Conservation (phyloP, 106 monocot species). For the Alisma plantagoaquatica region DNA sequence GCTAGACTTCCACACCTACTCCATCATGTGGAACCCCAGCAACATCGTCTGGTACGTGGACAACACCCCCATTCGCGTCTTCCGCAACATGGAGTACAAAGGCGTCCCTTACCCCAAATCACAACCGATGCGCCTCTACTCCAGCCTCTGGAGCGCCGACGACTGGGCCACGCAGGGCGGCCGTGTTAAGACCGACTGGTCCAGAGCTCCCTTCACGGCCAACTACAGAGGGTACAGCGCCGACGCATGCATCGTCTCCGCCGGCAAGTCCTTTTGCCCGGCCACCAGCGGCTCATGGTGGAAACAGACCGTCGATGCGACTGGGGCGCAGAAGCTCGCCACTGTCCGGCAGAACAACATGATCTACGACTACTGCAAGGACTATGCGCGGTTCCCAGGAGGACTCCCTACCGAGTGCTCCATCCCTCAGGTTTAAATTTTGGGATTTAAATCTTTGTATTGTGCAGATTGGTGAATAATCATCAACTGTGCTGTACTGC, state of each 20-base stretch:
- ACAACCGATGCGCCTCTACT: constrained; percentile 6
- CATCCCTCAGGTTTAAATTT: no score
- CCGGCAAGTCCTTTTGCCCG: background rate
- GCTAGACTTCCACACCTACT: constrained; percentile 3
- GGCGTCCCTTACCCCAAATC: constrained; percentile 4
- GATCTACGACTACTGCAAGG: constrained; percentile 9
- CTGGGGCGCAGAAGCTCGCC: background rate
- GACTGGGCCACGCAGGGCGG: constrained; percentile 8
- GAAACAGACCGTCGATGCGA: background rate
- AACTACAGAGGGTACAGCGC: background rate
- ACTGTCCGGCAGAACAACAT: background rate
- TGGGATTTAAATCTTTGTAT: no score
- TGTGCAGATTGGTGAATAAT: no score
- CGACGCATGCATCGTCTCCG: constrained; percentile 4
- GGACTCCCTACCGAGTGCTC: constrained; percentile 2
- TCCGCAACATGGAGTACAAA: constrained; percentile 2
- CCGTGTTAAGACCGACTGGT: constrained; percentile 10
- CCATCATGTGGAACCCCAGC: no score
- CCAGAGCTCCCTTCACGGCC: constrained; percentile 5
- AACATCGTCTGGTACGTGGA: constrained; percentile 8
- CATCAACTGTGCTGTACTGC: no score
- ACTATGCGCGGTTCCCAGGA: background rate
- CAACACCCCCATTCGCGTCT: constrained; percentile 5
- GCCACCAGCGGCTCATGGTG: background rate
- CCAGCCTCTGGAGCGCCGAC: constrained; percentile 12